Evolutionary conservation across 352 stramenopile species (phyloP), one percentile per base, ranked within the genome.

Genomic region (Pythium grandisporangium): DNA sequence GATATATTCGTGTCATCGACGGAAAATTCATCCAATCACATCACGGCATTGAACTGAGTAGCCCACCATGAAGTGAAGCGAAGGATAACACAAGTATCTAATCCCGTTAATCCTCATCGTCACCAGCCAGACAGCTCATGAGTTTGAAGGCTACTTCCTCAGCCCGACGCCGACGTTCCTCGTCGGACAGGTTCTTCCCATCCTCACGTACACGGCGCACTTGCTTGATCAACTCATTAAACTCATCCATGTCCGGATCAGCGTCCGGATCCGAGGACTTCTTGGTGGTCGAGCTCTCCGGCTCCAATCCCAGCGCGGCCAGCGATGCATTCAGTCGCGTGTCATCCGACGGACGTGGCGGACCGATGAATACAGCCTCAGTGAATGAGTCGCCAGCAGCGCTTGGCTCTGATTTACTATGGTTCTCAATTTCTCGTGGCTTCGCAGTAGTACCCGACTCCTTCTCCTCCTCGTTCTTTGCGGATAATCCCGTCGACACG

Each of bases 101-200:
- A n/a, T n/a, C n/a, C n/a, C n/a, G n/a, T n/a, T n/a, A n/a, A n/a
- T 41, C 46, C 19, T 66, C 58, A 20, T 74, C 65, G 24, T 82
- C 66, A 0, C 44, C 59, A 13, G 68, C 74, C 0, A 91, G 45
- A 40, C 83, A 61, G 45, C 50, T 74, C 72, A 67, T 85, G 27
- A 91, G 69, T 56, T 81, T 73, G 68, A 88, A 83, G 22, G 77
- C 77, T 25, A 91, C 72, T 19, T 82, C 65, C 1, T 78, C 70
- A 25, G 77, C 77, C 32, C 74, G 74, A 39, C 77, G 63, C 35
- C 77, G 73, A 23, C 77, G 58, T 30, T 88, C 53, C 26, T 85
- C 67, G 45, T 88, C 74, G 0, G 58, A 66, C 1, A 91, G 53
- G 4, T 37, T 42, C 17, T 74, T 35, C 0, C 74, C 63, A 23